These are phyloP conservation scores for Aspergillus pseudoterreus DNA, from an alignment of 2,329 filamentous ascomycete genomes.

Conservation along the genomic window DNA sequence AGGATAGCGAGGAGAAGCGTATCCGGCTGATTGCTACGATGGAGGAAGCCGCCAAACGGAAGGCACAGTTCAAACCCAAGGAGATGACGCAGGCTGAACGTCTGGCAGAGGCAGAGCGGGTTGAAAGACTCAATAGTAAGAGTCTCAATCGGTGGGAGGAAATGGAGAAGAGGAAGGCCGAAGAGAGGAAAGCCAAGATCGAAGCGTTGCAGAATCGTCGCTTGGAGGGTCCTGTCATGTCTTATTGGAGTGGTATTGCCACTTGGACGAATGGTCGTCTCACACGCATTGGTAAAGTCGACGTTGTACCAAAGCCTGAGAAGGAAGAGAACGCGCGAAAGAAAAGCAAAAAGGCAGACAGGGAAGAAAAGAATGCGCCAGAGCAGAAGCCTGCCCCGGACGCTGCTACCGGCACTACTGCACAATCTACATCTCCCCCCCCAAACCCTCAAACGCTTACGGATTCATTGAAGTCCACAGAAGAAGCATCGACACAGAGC, in stretches of 20 bases:
- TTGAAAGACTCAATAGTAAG: conserved; percentile 83
- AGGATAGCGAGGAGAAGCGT: conserved; percentile 48
- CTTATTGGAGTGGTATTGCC: conserved; percentile 89
- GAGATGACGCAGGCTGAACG: conserved; percentile 84
- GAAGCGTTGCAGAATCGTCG: conserved; percentile 84
- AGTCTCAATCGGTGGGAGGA: conserved; percentile 92
- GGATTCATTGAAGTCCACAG: conserved; percentile 6
- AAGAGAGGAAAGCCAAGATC: conserved; percentile 75
- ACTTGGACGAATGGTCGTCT: conserved; percentile 75
- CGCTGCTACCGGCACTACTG: conserved; percentile 8
- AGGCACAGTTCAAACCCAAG: conserved; percentile 72
- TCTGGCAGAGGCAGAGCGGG: conserved; percentile 73
- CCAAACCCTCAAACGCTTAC: conserved; percentile 4
- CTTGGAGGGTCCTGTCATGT: conserved; percentile 82
- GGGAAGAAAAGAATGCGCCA: conserved; percentile 23
- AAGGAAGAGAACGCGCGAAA: conserved; percentile 48
- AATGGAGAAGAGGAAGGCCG: conserved; percentile 82
- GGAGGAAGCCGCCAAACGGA: conserved; percentile 58
- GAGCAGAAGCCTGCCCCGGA: conserved; percentile 16
- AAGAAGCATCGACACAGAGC: conserved; percentile 9
- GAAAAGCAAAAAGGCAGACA: conserved; percentile 29
- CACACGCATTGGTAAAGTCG: conserved; percentile 64
- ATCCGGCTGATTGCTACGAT: conserved; percentile 52
- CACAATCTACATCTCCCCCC: conserved; percentile 4
- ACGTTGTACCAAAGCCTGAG: conserved; percentile 39